Percentiles rank a stretch among this genome's conserved stretches.
Evolutionary conservation across 768 basidiomycete genomes (phyloP).

Genomic region (Tricholoma sp.): DNA sequence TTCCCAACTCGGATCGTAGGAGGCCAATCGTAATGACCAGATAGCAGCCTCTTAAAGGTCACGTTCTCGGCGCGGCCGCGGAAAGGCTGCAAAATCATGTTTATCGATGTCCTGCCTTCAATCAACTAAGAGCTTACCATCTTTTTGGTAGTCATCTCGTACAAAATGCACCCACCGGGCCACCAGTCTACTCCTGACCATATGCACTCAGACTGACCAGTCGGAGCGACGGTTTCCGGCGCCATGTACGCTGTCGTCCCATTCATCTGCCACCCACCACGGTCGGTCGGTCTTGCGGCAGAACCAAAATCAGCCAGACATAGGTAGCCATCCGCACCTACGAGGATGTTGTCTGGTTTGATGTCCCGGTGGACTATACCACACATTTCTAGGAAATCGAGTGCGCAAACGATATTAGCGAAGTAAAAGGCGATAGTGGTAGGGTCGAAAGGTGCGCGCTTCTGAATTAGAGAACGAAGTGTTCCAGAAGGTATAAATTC

Average conservation of each 20-base stretch:
- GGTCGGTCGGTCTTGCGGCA: conserved; percentile 20
- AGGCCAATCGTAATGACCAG: conserved; percentile 35
- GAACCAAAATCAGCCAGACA: conserved; percentile 48
- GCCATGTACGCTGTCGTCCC: conserved; percentile 48
- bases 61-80: conserved; percentile 14
- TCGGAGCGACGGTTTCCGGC: conserved; percentile 35
- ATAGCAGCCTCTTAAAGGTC: conserved; percentile 22
- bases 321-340: conserved; percentile 54
- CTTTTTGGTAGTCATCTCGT: conserved; percentile 44
- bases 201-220: conserved; percentile 9
- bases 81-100: conserved; percentile 10
- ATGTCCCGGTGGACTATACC: conserved; percentile 51
- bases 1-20: conserved; percentile 27
- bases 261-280: conserved; percentile 27
- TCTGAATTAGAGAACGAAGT: conserved; percentile 32
- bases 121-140: conserved; percentile 23
- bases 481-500: conserved; percentile 46
- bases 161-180: conserved; percentile 45
- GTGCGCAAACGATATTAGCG: conserved; percentile 45
- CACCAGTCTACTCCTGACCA: conserved; percentile 48
- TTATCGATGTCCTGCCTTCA: background rate
- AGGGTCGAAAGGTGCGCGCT: conserved; percentile 25
- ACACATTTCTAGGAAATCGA: conserved; percentile 40
- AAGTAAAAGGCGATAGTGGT: conserved; percentile 44
- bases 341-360: conserved; percentile 54